Base-by-base conservation (phyloP, 192 early-diverging fungal species). In the Podila minutissima region DNA sequence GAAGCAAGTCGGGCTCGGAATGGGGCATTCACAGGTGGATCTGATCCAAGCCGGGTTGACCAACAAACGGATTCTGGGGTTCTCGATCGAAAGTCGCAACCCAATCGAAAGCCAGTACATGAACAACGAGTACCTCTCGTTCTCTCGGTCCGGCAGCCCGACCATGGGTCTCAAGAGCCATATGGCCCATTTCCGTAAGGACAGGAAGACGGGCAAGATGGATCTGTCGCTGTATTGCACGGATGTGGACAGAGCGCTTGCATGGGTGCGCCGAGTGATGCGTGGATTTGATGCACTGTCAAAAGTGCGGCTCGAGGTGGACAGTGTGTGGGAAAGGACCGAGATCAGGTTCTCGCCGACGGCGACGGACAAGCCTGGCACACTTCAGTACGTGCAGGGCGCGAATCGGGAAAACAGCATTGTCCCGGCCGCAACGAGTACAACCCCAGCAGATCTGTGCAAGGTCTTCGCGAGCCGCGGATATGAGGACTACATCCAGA, bases 211-310 rank as follows among this genome's bases (percentile, higher is more conserved):
- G 0, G 41, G 32, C 59, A 74, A 64, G 49, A 53, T 74, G 24
- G 46, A 62, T 22, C 13, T 74, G 5, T 26, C 63, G 2, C 19
- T 71, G 12, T 29, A 62, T 12, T 67, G 69, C 2, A 71, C 68
- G 26, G 68, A 77, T 29, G 59, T 77, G 31, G 68, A 77, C 59
- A 20, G 19, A 26, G 62, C 49, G 1, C 57, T 38, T 4, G 24
- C n/a, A 7, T 50, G 17, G 58, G 24, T 71, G 1, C 62, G 74
- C 29, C 55, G 22, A 5, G 59, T 46, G 9, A 26, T 71, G 59
- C 29, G 46, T 37, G 75, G 75, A 7, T 60, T 78, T 17, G 63
- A 78, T 46, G 28, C 49, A 3, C 66, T 78, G 13, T 33, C 75
- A 10, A 71, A 72, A 48, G 33, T 78, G 22, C 48, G 37, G 5